A percentile compares a stretch with the other conserved stretches of the same genome.
These are phyloP conservation scores for Albugo laibachii DNA, from an alignment of 352 stramenopile species.

Conservation along the genomic window DNA sequence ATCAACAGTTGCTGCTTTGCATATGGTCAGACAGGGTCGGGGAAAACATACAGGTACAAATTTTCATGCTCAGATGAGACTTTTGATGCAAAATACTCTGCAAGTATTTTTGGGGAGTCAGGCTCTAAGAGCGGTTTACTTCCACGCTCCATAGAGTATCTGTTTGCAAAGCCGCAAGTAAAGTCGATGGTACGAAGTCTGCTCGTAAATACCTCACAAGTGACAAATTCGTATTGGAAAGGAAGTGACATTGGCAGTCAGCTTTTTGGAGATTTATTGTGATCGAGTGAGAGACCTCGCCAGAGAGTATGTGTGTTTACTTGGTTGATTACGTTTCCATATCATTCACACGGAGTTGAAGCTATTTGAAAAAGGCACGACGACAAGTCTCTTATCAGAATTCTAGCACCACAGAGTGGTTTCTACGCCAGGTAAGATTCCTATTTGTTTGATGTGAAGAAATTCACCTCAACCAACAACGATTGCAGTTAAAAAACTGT, in stretches of 20 bases:
- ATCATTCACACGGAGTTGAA: conserved; percentile 3
- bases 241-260: conserved; percentile 72
- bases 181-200: neutral
- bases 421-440: conserved; percentile 65
- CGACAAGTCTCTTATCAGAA: conserved; percentile 51
- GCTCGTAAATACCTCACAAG: neutral
- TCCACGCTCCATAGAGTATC: conserved; percentile 74
- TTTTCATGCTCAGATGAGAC: neutral
- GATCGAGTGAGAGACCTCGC: conserved; percentile 83
- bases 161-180: conserved; percentile 50
- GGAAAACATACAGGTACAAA: conserved; percentile 66
- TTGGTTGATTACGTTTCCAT: neutral
- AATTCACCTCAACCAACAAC: too few relatives aligned
- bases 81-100: conserved; percentile 1
- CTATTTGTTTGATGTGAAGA: too few relatives aligned
- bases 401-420: conserved; percentile 65
- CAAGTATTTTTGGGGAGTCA: conserved; percentile 71
- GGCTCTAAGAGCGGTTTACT: conserved; percentile 75
- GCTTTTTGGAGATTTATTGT: conserved; percentile 89
- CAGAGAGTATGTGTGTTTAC: conserved; percentile 42
- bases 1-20: conserved; percentile 91
- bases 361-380: conserved; percentile 52
- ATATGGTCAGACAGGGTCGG: conserved; percentile 76
- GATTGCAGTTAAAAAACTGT: conserved; percentile 17
- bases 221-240: neutral